These are phyloP conservation scores for Sonneratia caseolaris DNA, from an alignment of 345 rosid species.

Conservation along the genomic window DNA sequence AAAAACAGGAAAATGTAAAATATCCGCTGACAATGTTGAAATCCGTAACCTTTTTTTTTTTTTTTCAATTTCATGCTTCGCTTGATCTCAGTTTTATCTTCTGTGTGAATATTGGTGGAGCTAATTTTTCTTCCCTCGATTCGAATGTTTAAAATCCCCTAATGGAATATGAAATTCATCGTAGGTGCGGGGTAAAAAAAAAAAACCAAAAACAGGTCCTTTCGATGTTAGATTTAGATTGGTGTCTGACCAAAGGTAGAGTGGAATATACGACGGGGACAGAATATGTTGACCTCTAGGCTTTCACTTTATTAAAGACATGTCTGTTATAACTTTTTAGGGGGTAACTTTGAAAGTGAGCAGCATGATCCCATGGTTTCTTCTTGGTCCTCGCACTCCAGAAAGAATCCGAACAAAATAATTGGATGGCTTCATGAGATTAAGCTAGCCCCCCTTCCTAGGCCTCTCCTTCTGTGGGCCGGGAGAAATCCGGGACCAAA, in stretches of 20 bases:
- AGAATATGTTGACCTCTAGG: neutral
- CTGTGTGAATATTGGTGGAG: neutral
- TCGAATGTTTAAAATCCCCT: neutral
- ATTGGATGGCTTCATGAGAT: neutral
- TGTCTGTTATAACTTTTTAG: neutral
- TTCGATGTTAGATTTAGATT: neutral
- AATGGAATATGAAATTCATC: no score
- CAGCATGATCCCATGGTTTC: neutral
- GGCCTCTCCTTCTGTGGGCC: neutral
- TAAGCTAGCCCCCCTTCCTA: neutral
- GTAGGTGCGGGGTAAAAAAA: no score
- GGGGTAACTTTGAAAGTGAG: neutral
- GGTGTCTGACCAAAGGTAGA: neutral
- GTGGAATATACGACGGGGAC: neutral
- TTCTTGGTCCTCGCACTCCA: neutral
- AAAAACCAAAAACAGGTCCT: neutral
- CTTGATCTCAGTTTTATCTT: neutral
- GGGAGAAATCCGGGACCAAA: neutral
- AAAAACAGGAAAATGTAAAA: no score
- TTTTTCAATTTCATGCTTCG: no score
- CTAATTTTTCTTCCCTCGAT: neutral
- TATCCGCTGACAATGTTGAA: no score
- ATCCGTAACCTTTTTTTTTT: no score
- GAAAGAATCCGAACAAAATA: neutral
- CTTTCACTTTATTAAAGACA: neutral